Evolutionary conservation across 768 basidiomycete species (phyloP), one percentile per base, ranked within the genome.

Genomic region (Cantharellus cinnabarinus): DNA sequence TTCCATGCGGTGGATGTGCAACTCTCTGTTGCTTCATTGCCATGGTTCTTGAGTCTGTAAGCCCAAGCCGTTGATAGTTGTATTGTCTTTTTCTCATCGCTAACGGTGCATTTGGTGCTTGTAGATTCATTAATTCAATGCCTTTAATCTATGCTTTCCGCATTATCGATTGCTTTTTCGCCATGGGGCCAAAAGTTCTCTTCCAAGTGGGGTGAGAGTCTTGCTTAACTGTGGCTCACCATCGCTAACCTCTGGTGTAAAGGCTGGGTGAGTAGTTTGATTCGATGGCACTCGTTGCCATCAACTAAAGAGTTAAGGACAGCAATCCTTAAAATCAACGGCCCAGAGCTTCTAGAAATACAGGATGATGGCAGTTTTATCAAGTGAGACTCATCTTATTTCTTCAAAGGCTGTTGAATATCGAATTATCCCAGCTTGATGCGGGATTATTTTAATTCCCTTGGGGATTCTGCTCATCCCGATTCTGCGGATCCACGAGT

Each of bases 241-340:
- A 1, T 37, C 10, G 35, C 35, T 37, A 10, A 7, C 35, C 35
- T 10, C 14, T 10, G 35, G 7, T 54, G 41, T 41, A 37, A 7
- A 42, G 29, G 58, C 56, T 58, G 39, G 59, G 39, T 60, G 59
- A 15, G 5, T 41, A 67, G 42, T 59, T 20, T 59, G n/a, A 60
- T 50, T 65, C 57, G 51, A 20, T 65, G 81, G 80, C 58, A 73
- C 81, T 58, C 81, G 80, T 81, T 65, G 42, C 2, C 15, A 14
- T 2, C 15, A 2, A 4, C n/a, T 15, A 40, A 15, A 35, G 37
- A 14, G 50, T 58, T n/a, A 20, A 4, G 35, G 20, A 35, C 68
- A 87, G 95, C 95, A 10, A 94, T 98, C 44, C 77, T 99, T 56
- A 98, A 98, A 72, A 93, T 98, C 68, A 99, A 99, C 62, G 91